Base-by-base conservation (phyloP, 176 grass and related monocot genomes). In the Thalia dealbata region DNA sequence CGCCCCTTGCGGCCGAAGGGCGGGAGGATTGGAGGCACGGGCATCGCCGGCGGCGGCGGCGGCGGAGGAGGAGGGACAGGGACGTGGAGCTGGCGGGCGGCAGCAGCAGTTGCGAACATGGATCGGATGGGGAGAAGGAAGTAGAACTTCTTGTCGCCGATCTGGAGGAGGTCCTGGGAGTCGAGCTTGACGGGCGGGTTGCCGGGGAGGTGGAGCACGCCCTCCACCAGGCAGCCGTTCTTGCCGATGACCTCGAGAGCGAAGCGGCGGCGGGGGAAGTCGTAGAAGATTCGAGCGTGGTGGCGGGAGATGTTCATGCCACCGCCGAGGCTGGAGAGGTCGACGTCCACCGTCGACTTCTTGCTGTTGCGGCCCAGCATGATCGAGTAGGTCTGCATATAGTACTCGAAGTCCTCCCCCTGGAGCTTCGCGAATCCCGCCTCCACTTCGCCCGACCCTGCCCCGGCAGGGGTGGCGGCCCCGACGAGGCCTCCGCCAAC, bases 361-460 rank as follows among this genome's bases (percentile, higher is more conserved):
- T 72, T 72, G 50, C 48, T 72, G 70, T 54, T 52, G 70, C 70
- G 70, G 48, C 70, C 70, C 9, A 72, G 70, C 26, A 52, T 52
- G 70, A 72, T 72, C 0, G 70, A 72, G 70, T 72, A 72, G 25
- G 70, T 52, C 50, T 52, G 70, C 70, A 72, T 72, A 48, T 72
- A 72, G 50, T 72, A 72, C 70, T 72, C 70, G 45, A 72, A 72
- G 50, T 72, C 70, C 50, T 72, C 45, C 1, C 70, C 70, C 70
- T 52, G 44, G 13, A 72, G 50, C 46, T 72, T 72, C 25, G 70
- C 70, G 50, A 72, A 72, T 25, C 70, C 70, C 19, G 45, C 45
- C 15, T 29, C 70, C 25, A 52, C 70, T 3, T 52, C 45, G 1
- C 70, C 25, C 21, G 26, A 28, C 15, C 28, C 63, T 6, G 19